Conservation (phyloP, 805 yeast species). For the Candida germanica region DNA sequence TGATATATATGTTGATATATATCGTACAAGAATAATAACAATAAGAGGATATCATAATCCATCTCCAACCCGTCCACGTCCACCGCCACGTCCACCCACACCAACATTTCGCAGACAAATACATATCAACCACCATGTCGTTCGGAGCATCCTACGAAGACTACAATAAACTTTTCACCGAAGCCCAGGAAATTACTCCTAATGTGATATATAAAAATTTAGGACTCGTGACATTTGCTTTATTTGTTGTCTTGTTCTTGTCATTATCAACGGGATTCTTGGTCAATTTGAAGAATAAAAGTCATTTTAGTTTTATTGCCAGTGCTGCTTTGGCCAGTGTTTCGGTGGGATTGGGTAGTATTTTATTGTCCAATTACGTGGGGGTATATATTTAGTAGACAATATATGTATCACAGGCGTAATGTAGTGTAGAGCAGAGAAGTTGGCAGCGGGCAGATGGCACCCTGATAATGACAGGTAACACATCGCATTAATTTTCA, state of each 20-base stretch:
- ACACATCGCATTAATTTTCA: no score
- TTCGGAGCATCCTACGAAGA: constrained; percentile 29
- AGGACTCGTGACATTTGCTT: constrained; percentile 18
- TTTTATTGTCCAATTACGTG: constrained; percentile 39
- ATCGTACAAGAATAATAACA: no score
- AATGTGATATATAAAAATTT: constrained; percentile 15
- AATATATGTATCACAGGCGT: no score
- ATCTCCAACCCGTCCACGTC: no score
- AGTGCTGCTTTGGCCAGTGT: constrained; percentile 34
- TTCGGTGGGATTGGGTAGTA: constrained; percentile 35
- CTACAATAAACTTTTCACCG: constrained; percentile 18
- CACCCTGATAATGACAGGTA: no score
- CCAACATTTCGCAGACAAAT: no score
- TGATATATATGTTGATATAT: no score
- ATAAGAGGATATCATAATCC: no score
- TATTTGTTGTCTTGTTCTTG: constrained; percentile 26
- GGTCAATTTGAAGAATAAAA: constrained; percentile 24
- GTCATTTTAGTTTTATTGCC: constrained; percentile 22
- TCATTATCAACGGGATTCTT: constrained; percentile 28
- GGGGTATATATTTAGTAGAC: constrained; percentile 44
- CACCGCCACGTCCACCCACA: no score
- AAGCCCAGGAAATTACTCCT: constrained; percentile 22
- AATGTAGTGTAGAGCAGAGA: no score
- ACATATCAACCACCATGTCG: constrained; percentile 6
- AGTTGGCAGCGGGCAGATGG: no score